phyloP scores from a whole-genome alignment of 176 grass and related monocot genomes.

The Alloteropsis semialata region DNA sequence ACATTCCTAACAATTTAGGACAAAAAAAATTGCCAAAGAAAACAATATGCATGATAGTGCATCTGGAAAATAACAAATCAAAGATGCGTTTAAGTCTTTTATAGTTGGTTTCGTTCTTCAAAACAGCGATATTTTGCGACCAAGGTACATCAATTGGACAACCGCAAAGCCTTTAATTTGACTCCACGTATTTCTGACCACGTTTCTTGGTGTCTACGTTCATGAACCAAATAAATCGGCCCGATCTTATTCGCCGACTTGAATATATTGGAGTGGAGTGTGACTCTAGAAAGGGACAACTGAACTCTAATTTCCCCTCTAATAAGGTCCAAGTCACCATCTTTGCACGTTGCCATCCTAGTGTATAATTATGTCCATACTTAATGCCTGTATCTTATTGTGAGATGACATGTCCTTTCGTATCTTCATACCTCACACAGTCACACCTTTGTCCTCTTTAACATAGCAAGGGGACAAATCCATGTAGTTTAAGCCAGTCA shows the following conservation, averaged over 20 bases:
- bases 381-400: background rate
- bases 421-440: background rate
- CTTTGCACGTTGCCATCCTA: background rate
- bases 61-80: background rate
- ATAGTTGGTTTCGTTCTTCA: background rate
- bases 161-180: background rate
- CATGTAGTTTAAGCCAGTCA: background rate
- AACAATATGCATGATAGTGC: background rate
- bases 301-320: background rate
- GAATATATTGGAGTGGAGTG: background rate
- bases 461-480: background rate
- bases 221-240: background rate
- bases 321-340: background rate
- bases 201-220: background rate
- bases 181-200: background rate
- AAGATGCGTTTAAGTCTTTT: background rate
- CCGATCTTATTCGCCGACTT: background rate
- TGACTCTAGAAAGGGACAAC: background rate
- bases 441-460: background rate
- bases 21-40: background rate
- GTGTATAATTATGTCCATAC: no score
- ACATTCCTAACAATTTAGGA: no score
- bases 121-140: background rate
- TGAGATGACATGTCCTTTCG: background rate
- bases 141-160: background rate